Evolutionary conservation across 169 alveolate genomes (phyloP), one percentile per base, ranked within the genome.

Genomic region (Cryptosporidium muris): DNA sequence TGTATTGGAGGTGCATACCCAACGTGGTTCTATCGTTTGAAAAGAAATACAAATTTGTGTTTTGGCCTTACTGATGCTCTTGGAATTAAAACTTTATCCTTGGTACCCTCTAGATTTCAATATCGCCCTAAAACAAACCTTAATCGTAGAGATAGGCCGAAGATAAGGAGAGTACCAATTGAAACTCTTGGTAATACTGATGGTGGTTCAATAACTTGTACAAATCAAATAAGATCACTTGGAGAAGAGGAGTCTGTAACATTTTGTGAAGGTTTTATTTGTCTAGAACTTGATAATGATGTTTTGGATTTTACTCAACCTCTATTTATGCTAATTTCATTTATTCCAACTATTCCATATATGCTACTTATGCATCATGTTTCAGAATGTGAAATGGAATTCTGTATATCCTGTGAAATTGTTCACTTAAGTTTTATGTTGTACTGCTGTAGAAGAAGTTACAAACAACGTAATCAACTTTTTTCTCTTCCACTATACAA

Each of bases 261-360:
- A 36, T 1, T 52, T 8, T 51, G 38, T 14, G 81, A 66, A n/a
- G 81, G 64, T 2, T 4, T 74, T 47, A 63, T 74, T 16, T 56
- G 74, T n/a, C 54, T 74, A 11, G 85, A 74, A 37, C 51, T 74
- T 34, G 85, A 74, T 16, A 74, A 74, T 42, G 85, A 74, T 45
- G 52, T 68, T 8, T 36, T 74, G 45, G 85, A 74, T 51, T 74
- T 74, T 36, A 74, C 85, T 7, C 85, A 74, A 25, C 85, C 85
- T 5, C 60, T 74, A 38, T 74, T 74, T 47, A 62, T 74, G 66
- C 37, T 74, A 12, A 45, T 74, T 37, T 60, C 68, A 3, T 62
- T 60, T 16, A 45, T 74, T 7, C 85, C 85, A 12, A 74, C 16
- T 12, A 58, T 74, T 16, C 60, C 74, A 2, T 74, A 56, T 2